phyloP scores from a whole-genome alignment of 2,329 filamentous ascomycete species.

The Saccharata proteae region DNA sequence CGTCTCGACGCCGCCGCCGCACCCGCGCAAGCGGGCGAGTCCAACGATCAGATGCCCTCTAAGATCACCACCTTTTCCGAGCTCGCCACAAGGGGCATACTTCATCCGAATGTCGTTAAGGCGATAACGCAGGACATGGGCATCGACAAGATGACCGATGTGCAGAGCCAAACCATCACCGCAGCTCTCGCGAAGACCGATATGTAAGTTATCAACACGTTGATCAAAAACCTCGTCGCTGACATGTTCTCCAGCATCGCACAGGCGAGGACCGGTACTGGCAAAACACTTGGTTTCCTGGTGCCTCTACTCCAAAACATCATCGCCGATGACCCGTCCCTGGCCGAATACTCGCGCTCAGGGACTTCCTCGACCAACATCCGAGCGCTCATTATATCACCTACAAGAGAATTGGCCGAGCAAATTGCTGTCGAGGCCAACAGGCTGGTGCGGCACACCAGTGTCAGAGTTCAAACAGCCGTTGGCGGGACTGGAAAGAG shows the following conservation, averaged over 20 bases:
- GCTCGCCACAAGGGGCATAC: slow-evolving; percentile 32
- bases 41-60: slow-evolving; percentile 15
- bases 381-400: slow-evolving; percentile 48
- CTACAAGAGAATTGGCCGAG: slow-evolving; percentile 51
- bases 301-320: slow-evolving; percentile 76
- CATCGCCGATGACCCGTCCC: slow-evolving; percentile 48
- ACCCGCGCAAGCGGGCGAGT: not conserved
- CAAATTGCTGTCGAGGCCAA: slow-evolving; percentile 60
- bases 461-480: slow-evolving; percentile 61
- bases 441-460: slow-evolving; percentile 52
- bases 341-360: slow-evolving; percentile 36
- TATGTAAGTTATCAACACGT: slow-evolving; percentile 67
- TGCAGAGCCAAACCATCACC: slow-evolving; percentile 74
- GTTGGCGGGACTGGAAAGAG: slow-evolving; percentile 82
- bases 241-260: no score
- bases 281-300: slow-evolving; percentile 91
- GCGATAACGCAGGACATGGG: slow-evolving; percentile 61
- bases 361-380: slow-evolving; percentile 32
- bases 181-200: slow-evolving; percentile 69
- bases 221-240: no score
- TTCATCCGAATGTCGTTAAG: slow-evolving; percentile 53
- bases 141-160: slow-evolving; percentile 81
- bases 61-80: slow-evolving; percentile 32
- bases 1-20: slow-evolving; percentile 7
- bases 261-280: slow-evolving; percentile 92